phyloP scores from a whole-genome alignment of 2,329 filamentous ascomycete genomes.

The Dactylellina haptotyla region DNA sequence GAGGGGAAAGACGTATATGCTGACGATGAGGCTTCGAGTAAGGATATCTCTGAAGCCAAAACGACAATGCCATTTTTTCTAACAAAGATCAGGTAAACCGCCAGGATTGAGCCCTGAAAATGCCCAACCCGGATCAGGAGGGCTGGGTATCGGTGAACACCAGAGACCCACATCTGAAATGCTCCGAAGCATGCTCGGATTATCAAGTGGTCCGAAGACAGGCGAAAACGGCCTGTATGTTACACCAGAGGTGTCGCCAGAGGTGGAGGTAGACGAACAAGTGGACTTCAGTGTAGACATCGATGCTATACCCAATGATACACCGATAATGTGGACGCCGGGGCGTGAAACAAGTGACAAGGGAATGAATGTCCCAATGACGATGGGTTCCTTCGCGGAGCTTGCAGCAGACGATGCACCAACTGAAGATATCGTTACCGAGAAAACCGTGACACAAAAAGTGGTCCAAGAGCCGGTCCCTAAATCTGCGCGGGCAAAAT shows the following conservation, averaged over 20 bases:
- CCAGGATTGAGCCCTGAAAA: background rate
- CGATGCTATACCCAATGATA: background rate
- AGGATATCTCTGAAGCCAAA: background rate
- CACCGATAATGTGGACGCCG: background rate
- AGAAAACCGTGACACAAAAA: background rate
- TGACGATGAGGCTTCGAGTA: background rate
- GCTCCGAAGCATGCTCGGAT: background rate
- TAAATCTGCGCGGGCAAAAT: background rate
- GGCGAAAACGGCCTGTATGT: background rate
- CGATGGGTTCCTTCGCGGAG: background rate
- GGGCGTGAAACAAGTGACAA: background rate
- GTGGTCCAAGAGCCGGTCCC: background rate
- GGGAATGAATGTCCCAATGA: background rate
- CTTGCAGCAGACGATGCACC: background rate
- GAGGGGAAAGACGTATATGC: background rate
- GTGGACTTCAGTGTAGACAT: background rate
- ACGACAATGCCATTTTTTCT: background rate
- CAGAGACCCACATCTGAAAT: background rate
- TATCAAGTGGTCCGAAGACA: background rate
- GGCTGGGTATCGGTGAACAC: background rate
- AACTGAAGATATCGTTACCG: background rate
- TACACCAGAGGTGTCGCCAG: background rate
- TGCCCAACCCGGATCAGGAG: background rate
- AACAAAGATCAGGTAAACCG: background rate
- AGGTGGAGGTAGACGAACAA: background rate